These are phyloP conservation scores for Phlebiopsis gigantea DNA, from an alignment of 768 basidiomycete genomes.

Conservation along the genomic window DNA sequence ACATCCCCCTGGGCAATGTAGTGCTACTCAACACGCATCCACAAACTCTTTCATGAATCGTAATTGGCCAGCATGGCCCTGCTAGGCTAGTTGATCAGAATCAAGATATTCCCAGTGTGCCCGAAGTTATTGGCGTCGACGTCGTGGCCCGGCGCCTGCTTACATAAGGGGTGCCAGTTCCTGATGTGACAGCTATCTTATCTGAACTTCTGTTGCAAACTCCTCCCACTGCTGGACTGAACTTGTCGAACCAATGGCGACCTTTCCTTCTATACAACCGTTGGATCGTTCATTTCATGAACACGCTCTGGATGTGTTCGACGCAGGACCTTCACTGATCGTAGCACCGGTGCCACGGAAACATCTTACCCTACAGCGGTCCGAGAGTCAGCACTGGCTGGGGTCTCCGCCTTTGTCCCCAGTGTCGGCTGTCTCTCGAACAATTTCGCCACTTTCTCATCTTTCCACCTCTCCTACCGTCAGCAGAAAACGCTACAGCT, in stretches of 20 bases:
- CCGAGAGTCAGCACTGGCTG: slow-evolving; percentile 59
- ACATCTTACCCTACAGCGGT: slow-evolving; percentile 51
- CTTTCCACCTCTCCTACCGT: slow-evolving; percentile 24
- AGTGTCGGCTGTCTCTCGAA: slow-evolving; percentile 36
- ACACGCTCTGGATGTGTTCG: slow-evolving; percentile 19
- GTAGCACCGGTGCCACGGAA: slow-evolving; percentile 63
- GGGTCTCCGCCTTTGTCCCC: slow-evolving; percentile 41
- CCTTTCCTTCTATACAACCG: not conserved
- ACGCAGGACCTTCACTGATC: slow-evolving; percentile 39
- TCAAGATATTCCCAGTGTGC: too few relatives aligned
- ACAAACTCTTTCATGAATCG: too few relatives aligned
- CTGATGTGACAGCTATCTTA: too few relatives aligned
- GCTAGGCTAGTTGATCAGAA: too few relatives aligned
- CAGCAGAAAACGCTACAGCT: slow-evolving; percentile 14
- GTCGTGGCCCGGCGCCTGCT: too few relatives aligned
- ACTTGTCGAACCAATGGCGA: not conserved
- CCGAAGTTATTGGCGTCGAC: too few relatives aligned
- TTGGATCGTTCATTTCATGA: not conserved
- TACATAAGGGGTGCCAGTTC: too few relatives aligned
- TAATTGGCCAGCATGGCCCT: too few relatives aligned
- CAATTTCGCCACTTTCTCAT: slow-evolving; percentile 38
- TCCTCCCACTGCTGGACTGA: too few relatives aligned
- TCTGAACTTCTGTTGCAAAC: too few relatives aligned
- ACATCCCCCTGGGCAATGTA: too few relatives aligned
- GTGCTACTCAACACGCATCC: too few relatives aligned